A percentile compares a stretch with the other conserved stretches of the same genome.
Evolutionary conservation across 257 asterid species (phyloP).

Genomic region (Nicotiana attenuata): DNA sequence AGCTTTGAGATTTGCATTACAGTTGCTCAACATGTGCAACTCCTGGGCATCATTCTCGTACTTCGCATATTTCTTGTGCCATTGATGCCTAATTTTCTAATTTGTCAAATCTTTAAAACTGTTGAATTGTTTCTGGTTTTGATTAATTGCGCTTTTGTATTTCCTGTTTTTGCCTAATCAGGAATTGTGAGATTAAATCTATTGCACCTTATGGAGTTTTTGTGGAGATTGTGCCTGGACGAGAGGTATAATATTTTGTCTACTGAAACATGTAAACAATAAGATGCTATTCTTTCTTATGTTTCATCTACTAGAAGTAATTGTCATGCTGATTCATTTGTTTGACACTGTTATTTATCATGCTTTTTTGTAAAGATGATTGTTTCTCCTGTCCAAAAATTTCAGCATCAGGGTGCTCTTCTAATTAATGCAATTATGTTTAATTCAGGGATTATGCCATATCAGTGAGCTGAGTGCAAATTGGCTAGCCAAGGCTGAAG

Average conservation of each 20-base stretch:
- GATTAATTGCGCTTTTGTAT: conserved; percentile 16
- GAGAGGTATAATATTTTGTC: conserved; percentile 54
- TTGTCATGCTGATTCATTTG: not conserved
- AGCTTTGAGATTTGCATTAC: not conserved
- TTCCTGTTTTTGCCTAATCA: conserved; percentile 20
- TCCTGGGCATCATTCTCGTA: not conserved
- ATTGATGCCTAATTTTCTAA: not conserved
- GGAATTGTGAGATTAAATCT: conserved; percentile 96
- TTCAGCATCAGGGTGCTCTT: not conserved
- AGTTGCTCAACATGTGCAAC: not conserved
- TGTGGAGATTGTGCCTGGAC: conserved; percentile 90
- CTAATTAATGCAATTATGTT: not conserved
- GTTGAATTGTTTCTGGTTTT: not conserved
- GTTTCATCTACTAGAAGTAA: not conserved
- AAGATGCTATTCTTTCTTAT: not conserved
- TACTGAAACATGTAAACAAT: not conserved
- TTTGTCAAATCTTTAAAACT: not conserved
- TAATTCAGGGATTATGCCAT: conserved; percentile 85
- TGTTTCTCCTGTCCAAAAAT: not conserved
- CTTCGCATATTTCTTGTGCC: not conserved
- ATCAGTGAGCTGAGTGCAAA: conserved; percentile 83
- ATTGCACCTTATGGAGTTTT: conserved; percentile 85
- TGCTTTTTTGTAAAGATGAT: not conserved
- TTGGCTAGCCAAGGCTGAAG: conserved; percentile 96
- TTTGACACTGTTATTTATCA: not conserved